phyloP scores from a whole-genome alignment of 345 rosid genomes.

The Heritiera littoralis region DNA sequence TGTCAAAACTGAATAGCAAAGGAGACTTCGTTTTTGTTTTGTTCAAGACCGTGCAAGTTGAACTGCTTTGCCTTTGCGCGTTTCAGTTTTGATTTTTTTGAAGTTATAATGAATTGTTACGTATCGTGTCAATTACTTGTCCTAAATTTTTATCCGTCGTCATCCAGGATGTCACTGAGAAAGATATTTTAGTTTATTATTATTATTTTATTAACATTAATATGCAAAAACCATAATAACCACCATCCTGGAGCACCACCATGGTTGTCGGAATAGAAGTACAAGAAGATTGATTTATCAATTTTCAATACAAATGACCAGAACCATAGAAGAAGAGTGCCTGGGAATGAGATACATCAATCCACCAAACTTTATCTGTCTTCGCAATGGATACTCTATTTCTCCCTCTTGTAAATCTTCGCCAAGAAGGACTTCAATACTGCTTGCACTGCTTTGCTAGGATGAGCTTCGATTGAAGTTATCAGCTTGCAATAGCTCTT shows the following conservation, averaged over 20 bases:
- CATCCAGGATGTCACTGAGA: no score
- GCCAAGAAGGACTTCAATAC: conserved; percentile 83
- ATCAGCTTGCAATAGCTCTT: conserved; percentile 66
- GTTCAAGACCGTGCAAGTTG: not conserved
- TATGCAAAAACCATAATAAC: not conserved
- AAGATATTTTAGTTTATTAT: no score
- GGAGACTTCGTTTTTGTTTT: not conserved
- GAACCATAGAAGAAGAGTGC: conserved; percentile 18
- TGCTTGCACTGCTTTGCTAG: conserved; percentile 69
- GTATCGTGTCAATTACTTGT: no score
- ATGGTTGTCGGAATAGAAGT: not conserved
- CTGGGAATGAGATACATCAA: conserved; percentile 7
- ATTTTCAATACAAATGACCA: conserved; percentile 20
- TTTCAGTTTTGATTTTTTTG: conserved; percentile 8
- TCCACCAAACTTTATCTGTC: not conserved
- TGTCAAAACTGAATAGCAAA: not conserved
- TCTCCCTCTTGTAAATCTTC: conserved; percentile 89
- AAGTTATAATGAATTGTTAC: not conserved
- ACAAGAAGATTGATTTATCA: not conserved
- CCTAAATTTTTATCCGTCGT: no score
- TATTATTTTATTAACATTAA: no score
- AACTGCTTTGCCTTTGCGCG: not conserved
- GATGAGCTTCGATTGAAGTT: conserved; percentile 64
- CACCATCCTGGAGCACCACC: not conserved
- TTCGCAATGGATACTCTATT: conserved; percentile 29